Base-by-base conservation (phyloP, 805 yeast species). In the Metschnikowia shivogae region DNA sequence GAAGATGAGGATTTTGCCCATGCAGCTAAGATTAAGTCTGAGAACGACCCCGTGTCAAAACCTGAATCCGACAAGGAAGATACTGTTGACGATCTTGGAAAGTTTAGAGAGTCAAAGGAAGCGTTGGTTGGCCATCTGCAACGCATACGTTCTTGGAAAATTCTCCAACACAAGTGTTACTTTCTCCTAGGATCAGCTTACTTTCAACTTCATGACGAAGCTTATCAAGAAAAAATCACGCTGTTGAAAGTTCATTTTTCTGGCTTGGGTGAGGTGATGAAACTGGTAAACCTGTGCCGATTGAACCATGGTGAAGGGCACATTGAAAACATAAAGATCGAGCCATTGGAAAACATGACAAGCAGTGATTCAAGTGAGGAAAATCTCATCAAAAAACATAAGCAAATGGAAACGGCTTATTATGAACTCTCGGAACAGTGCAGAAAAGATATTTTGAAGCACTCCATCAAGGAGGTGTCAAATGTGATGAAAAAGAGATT, bases 111-210 rank as follows among this genome's bases (percentile, higher is more conserved):
- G 26, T 33, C 43, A 39, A 60, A 61, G 41, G 74, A 68, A 9
- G 46, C 47, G 8, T 58, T 65, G n/a, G 50, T 54, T 12, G 32
- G 48, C 2, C 42, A 55, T 1, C 62, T 60, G 41, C 11, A 55
- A 7, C 66, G 74, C 42, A 55, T 76, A 9, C 64, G 86, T 49
- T 57, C 67, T 11, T 75, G 81, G 80, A 53, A 74, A 28, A 84
- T 87, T 41, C 56, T 80, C 9, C 64, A 87, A 12, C 97, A 93
- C 60, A 82, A 90, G 42, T 74, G 84, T 36, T 84, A 79, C 57
- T 92, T 90, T 58, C 78, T 89, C 49, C 68, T 86, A 22, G 97
- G 88, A 0, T 80, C 89, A 1, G 78, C 86, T 0, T 78, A 84
- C 56, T 86, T 74, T 51, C 90, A 84, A 71, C 41, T 56, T 8